A percentile compares a stretch with the other conserved stretches of the same genome.
phyloP scores from a whole-genome alignment of 257 asterid genomes.

The Catharanthus roseus region DNA sequence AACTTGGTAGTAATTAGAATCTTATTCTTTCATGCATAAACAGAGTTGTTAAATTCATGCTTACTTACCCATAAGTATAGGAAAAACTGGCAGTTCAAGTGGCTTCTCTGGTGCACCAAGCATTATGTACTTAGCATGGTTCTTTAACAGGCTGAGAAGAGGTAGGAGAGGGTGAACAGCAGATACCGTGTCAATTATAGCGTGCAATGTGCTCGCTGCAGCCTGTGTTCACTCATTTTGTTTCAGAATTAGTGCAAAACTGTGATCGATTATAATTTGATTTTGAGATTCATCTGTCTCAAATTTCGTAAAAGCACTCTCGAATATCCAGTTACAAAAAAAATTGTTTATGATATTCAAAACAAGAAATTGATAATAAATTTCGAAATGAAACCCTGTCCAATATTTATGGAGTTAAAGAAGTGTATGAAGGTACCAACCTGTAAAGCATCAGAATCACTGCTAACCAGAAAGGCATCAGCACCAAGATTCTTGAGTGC shows the following conservation, averaged over 20 bases:
- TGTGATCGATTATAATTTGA: no score
- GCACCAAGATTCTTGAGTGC: conserved; percentile 19
- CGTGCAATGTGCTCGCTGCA: conserved; percentile 17
- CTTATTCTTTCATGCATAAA: no score
- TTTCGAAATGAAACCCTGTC: no score
- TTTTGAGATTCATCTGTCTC: no score
- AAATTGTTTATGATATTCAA: no score
- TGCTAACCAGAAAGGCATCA: conserved; percentile 16
- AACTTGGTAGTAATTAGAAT: background rate
- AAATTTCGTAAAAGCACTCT: no score
- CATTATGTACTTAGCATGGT: conserved; percentile 20
- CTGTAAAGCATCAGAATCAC: conserved; percentile 8
- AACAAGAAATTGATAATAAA: no score
- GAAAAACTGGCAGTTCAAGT: conserved; percentile 25
- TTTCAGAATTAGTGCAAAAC: background rate
- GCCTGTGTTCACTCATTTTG: conserved; percentile 11
- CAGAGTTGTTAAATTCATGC: no score
- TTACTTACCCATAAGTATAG: conserved; percentile 21
- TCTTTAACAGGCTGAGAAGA: conserved; percentile 18
- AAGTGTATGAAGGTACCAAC: background rate
- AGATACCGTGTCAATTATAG: conserved; percentile 25
- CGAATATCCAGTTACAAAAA: no score
- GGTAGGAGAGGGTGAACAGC: conserved; percentile 24
- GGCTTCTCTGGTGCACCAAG: conserved; percentile 26
- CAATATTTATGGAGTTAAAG: no score